Conservation (phyloP, 2,329 filamentous ascomycete genomes). For the Paecilomyces sp. region DNA sequence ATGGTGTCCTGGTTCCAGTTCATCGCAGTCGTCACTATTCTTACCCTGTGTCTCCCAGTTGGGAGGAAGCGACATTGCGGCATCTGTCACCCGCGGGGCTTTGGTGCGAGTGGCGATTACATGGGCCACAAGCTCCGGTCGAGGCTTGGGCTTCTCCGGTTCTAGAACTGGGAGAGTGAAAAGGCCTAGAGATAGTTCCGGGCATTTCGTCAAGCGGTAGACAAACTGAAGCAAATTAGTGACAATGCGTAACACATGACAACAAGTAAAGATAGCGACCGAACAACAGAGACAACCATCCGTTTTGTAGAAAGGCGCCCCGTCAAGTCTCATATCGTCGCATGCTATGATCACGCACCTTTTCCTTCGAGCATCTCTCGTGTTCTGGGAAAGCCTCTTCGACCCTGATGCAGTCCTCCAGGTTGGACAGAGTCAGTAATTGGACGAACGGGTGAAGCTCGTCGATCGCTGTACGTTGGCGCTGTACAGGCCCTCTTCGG, state of each 20-base stretch:
- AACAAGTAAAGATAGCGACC: neutral
- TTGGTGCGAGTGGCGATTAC: constrained; percentile 67
- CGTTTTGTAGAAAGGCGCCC: neutral
- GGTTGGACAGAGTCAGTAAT: constrained; percentile 53
- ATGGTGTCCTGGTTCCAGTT: constrained; percentile 57
- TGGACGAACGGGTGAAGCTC: constrained; percentile 67
- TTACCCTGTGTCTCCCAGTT: constrained; percentile 53
- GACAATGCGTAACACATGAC: neutral
- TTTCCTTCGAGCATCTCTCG: constrained; percentile 53
- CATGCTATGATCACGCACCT: constrained; percentile 39
- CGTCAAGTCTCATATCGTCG: neutral
- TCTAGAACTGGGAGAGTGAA: constrained; percentile 57
- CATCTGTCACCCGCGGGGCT: constrained; percentile 59
- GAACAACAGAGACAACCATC: neutral
- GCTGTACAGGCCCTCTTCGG: constrained; percentile 29
- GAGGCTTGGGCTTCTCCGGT: constrained; percentile 52
- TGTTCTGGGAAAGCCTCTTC: constrained; percentile 54
- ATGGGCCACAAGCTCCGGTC: constrained; percentile 64
- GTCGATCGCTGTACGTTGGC: constrained; percentile 38
- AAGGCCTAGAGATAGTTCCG: constrained; percentile 70
- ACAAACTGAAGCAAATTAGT: constrained; percentile 49
- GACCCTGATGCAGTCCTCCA: constrained; percentile 49
- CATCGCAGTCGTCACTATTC: constrained; percentile 21
- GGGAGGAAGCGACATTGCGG: constrained; percentile 65
- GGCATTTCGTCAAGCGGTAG: constrained; percentile 68